phyloP scores from a whole-genome alignment of 495 filamentous ascomycete genomes.

The Penicillium samsonianum region DNA sequence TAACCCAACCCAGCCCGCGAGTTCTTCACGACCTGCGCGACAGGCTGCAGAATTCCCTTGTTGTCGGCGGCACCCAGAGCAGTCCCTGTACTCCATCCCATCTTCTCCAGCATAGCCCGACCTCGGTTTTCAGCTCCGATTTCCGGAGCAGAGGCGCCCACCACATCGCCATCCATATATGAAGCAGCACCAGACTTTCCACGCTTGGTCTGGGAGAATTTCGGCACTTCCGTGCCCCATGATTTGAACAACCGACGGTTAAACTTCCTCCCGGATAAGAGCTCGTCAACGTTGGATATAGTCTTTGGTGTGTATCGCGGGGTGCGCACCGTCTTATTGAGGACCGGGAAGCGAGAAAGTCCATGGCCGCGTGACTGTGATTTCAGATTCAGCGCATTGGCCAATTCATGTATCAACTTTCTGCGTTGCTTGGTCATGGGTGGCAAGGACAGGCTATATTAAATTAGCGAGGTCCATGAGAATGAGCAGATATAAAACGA shows the following conservation, averaged over 20 bases:
- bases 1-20: constrained; percentile 81
- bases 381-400: constrained; percentile 68
- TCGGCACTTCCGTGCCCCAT: constrained; percentile 28
- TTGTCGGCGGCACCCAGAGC: constrained; percentile 81
- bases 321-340: constrained; percentile 72
- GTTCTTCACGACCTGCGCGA: constrained; percentile 85
- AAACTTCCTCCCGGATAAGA: constrained; percentile 36
- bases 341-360: constrained; percentile 69
- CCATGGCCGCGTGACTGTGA: constrained; percentile 82
- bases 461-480: constrained; percentile 15
- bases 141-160: constrained; percentile 81
- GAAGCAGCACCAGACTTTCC: constrained; percentile 49
- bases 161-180: constrained; percentile 85
- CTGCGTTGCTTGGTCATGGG: constrained; percentile 80
- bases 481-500: constrained; percentile 23
- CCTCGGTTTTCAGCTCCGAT: constrained; percentile 82
- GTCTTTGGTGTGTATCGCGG: constrained; percentile 50
- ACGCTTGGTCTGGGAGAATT: constrained; percentile 34
- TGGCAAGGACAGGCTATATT: constrained; percentile 68
- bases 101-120: constrained; percentile 89
- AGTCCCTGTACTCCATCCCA: constrained; percentile 93
- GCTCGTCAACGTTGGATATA: constrained; percentile 38
- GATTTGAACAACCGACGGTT: constrained; percentile 36
- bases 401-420: constrained; percentile 74
- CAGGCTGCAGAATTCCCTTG: constrained; percentile 83